Conservation (phyloP, 208 protist species). For the Angomonas ambiguus region DNA sequence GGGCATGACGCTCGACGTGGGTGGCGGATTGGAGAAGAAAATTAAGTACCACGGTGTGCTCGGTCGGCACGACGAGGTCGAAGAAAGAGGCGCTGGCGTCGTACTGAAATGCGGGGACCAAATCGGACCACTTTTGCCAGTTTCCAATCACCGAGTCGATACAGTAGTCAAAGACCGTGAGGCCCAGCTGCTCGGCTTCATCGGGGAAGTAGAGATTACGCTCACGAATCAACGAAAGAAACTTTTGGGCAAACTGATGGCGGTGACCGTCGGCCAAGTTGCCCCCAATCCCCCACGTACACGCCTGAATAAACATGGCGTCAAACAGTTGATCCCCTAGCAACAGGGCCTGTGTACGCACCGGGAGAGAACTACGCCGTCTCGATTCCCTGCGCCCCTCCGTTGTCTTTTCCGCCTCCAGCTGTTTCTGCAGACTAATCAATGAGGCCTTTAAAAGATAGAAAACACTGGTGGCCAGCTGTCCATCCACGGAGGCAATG, state of each 20-base stretch:
- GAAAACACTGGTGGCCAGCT: constrained; percentile 84
- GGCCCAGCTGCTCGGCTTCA: constrained; percentile 28
- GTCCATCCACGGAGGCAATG: constrained; percentile 76
- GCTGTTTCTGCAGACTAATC: constrained; percentile 24
- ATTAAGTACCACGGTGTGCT: constrained; percentile 84
- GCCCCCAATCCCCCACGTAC: constrained; percentile 95
- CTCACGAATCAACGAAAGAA: constrained; percentile 60
- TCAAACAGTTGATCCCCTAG: constrained; percentile 78
- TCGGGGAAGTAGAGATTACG: constrained; percentile 54
- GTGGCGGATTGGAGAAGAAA: constrained; percentile 69
- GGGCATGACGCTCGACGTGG: constrained; percentile 52
- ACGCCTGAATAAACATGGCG: constrained; percentile 89
- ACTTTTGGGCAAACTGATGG: constrained; percentile 70
- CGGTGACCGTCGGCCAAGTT: constrained; percentile 86
- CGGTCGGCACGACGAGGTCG: constrained; percentile 94
- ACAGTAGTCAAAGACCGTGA: constrained; percentile 91
- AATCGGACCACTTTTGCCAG: constrained; percentile 76
- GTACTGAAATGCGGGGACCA: constrained; percentile 92
- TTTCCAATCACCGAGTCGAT: constrained; percentile 64
- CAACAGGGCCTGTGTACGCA: constrained; percentile 29
- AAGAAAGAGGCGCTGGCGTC: constrained; percentile 84
- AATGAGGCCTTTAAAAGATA: constrained; percentile 69
- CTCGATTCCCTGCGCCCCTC: constrained; percentile 29
- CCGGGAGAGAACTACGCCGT: constrained; percentile 39
- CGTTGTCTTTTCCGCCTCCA: constrained; percentile 18